phyloP scores from a whole-genome alignment of 2,329 filamentous ascomycete species.

The Calonectria hawksworthii region DNA sequence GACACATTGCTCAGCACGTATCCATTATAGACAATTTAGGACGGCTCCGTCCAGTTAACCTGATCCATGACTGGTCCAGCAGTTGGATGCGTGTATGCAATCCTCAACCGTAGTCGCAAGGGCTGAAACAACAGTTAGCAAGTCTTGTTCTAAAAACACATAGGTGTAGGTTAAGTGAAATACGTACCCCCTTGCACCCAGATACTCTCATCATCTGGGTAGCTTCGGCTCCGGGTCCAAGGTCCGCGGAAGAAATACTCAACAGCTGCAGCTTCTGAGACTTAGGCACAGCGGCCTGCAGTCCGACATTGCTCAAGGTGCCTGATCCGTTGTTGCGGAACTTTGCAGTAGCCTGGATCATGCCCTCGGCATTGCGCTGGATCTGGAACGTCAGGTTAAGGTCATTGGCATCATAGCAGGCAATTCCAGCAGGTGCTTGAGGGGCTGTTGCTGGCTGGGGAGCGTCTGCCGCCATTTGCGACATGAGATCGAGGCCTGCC shows the following conservation, averaged over 20 bases:
- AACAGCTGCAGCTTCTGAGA: constrained; percentile 94
- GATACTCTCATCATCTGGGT: constrained; percentile 92
- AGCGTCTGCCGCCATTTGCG: constrained; percentile 61
- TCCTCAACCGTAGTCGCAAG: constrained; percentile 86
- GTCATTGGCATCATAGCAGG: constrained; percentile 89
- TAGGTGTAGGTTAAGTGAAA: neutral
- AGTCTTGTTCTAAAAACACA: neutral
- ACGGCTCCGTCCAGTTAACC: constrained; percentile 95
- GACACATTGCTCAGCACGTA: constrained; percentile 12
- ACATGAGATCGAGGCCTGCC: constrained; percentile 65
- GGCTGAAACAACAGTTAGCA: constrained; percentile 66
- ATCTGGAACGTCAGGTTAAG: constrained; percentile 85
- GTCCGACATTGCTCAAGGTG: constrained; percentile 79
- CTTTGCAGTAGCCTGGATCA: constrained; percentile 84
- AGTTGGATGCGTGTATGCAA: constrained; percentile 82
- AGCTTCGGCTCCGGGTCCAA: constrained; percentile 84
- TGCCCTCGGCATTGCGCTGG: constrained; percentile 84
- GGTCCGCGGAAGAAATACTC: constrained; percentile 85
- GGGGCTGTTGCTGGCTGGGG: constrained; percentile 54
- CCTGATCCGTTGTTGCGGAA: constrained; percentile 83
- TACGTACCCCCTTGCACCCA: constrained; percentile 89
- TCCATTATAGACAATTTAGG: constrained; percentile 42
- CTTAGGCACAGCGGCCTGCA: constrained; percentile 97
- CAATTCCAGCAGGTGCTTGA: constrained; percentile 68
- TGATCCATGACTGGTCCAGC: constrained; percentile 85